phyloP scores from a whole-genome alignment of 768 basidiomycete genomes.

The Gloeostereum incarnatum region DNA sequence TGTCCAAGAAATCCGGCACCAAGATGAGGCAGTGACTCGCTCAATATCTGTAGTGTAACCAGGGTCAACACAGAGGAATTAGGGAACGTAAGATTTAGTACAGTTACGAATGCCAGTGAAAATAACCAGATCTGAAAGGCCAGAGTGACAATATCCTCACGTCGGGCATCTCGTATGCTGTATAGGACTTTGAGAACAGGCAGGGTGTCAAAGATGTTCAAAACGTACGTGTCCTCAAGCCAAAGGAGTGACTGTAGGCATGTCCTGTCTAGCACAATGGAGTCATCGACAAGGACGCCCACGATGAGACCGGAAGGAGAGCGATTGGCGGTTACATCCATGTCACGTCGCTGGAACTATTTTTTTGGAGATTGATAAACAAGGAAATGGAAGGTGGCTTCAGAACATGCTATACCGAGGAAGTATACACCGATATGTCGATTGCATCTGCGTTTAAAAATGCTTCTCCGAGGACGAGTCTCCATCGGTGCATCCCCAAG shows the following conservation, averaged over 20 bases:
- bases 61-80: slow-evolving; percentile 2
- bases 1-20: slow-evolving; percentile 37
- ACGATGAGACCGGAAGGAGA: slow-evolving; percentile 4
- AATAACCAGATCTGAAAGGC: slow-evolving; percentile 40
- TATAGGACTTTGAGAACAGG: not conserved
- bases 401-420: too few species aligned
- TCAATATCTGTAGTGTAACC: slow-evolving; percentile 26
- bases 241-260: slow-evolving; percentile 37
- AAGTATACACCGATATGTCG: too few species aligned
- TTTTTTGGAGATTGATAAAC: too few species aligned
- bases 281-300: slow-evolving; percentile 5
- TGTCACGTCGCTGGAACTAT: not conserved
- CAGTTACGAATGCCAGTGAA: slow-evolving; percentile 33
- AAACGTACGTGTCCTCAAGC: slow-evolving; percentile 36
- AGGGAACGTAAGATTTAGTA: slow-evolving; percentile 9
- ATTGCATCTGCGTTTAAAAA: too few species aligned
- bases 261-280: slow-evolving; percentile 8
- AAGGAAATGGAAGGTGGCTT: too few species aligned
- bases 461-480: too few species aligned
- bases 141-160: slow-evolving; percentile 39
- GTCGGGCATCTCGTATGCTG: slow-evolving; percentile 20
- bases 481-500: too few species aligned
- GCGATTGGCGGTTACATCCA: not conserved
- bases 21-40: slow-evolving; percentile 44
- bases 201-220: not conserved